Percentiles rank a stretch among this genome's conserved stretches.
Conservation (phyloP, 1,284 basidiomycete species). For the Paramarasmius palmivorus region DNA sequence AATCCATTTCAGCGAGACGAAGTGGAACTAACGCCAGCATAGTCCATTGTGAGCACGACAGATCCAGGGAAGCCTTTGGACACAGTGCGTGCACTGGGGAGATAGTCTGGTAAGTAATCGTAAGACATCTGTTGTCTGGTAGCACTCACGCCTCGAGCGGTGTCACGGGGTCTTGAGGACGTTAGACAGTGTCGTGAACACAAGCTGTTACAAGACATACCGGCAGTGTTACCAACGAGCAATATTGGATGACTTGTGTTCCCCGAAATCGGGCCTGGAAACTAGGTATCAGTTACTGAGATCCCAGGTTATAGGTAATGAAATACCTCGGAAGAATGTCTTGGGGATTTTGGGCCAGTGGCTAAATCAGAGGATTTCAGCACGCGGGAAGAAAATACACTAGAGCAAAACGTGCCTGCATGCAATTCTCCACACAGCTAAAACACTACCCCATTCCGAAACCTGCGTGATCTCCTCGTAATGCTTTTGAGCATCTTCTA, state of each 20-base stretch:
- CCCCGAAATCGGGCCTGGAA: constrained; percentile 10
- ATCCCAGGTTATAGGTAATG: not conserved
- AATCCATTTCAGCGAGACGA: not conserved
- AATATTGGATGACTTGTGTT: constrained; percentile 16
- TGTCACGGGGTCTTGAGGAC: constrained; percentile 7
- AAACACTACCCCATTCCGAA: constrained; percentile 15
- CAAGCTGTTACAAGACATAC: not conserved
- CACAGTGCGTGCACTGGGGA: constrained; percentile 6
- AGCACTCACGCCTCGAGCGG: not conserved
- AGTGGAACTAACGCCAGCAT: constrained; percentile 6
- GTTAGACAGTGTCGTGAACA: not conserved
- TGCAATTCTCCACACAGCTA: constrained; percentile 5
- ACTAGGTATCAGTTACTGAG: not conserved
- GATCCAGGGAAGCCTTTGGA: constrained; percentile 12
- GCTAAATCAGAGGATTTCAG: not conserved
- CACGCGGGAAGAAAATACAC: not conserved
- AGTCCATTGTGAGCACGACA: constrained; percentile 13
- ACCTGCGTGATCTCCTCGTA: constrained; percentile 8
- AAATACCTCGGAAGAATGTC: constrained; percentile 14
- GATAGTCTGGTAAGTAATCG: too few species aligned
- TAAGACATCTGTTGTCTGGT: too few species aligned
- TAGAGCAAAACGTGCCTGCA: constrained; percentile 13
- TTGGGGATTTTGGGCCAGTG: constrained; percentile 17
- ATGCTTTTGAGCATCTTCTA: constrained; percentile 9
- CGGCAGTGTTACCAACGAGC: constrained; percentile 14